phyloP scores from a whole-genome alignment of 164 flowering plant genomes.

The Dillenia suffruticosa region DNA sequence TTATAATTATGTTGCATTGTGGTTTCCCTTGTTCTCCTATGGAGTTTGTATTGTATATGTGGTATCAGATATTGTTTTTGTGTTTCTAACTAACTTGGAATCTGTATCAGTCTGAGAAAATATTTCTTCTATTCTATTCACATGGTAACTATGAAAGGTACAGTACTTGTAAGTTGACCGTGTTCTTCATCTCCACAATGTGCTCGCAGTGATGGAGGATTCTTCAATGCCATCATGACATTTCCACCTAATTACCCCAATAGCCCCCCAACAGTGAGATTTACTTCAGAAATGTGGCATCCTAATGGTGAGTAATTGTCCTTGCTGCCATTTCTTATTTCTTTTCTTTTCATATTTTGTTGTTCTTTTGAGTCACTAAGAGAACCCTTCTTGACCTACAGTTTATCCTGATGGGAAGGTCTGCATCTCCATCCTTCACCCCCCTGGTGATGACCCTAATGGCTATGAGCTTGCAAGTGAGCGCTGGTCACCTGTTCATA shows the following conservation, averaged over 20 bases:
- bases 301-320: constrained; percentile 57
- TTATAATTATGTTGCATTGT: no score
- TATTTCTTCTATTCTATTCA: not conserved
- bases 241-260: constrained; percentile 67
- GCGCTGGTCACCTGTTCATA: constrained; percentile 94
- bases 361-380: not conserved
- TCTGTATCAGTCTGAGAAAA: not conserved
- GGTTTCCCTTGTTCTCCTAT: no score
- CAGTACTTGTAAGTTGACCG: not conserved
- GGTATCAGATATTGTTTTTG: no score
- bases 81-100: no score
- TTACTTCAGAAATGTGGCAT: constrained; percentile 81
- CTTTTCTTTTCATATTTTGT: not conserved
- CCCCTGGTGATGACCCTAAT: constrained; percentile 98
- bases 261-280: constrained; percentile 70
- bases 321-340: not conserved
- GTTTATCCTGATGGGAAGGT: constrained; percentile 91
- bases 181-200: not conserved
- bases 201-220: constrained; percentile 67
- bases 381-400: constrained; percentile 20
- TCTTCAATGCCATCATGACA: constrained; percentile 67
- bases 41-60: no score
- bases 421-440: constrained; percentile 94
- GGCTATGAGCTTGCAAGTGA: constrained; percentile 98
- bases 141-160: no score